A percentile compares a stretch with the other conserved stretches of the same genome.
These are phyloP conservation scores for Fomitopsis pulvina DNA, from an alignment of 768 basidiomycete genomes.

Conservation along the genomic window DNA sequence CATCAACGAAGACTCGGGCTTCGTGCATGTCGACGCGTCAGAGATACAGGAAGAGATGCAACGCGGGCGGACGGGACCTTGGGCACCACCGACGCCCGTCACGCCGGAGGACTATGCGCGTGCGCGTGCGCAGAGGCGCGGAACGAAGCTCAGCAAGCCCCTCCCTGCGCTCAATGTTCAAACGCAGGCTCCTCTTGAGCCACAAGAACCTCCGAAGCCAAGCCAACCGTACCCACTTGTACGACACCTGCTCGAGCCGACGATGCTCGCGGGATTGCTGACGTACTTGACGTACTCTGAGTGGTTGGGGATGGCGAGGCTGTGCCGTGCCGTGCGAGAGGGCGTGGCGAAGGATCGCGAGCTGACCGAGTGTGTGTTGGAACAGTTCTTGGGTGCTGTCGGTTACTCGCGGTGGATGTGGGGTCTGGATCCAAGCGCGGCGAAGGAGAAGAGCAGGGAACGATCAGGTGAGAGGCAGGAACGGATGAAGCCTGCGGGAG, in stretches of 20 bases:
- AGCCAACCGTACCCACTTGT: slow-evolving; percentile 40
- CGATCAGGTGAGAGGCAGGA: neutral
- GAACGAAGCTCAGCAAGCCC: slow-evolving; percentile 33
- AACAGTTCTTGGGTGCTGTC: slow-evolving; percentile 61
- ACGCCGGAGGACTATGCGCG: slow-evolving; percentile 33
- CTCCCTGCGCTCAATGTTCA: slow-evolving; percentile 25
- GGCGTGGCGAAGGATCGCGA: slow-evolving; percentile 41
- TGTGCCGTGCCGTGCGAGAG: slow-evolving; percentile 48
- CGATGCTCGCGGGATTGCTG: slow-evolving; percentile 50
- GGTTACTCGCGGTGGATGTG: slow-evolving; percentile 68
- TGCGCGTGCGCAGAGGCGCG: slow-evolving; percentile 35
- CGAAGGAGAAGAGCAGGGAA: slow-evolving; percentile 22
- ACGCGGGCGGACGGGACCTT: neutral
- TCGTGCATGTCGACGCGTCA: slow-evolving; percentile 12
- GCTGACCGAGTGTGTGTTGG: slow-evolving; percentile 59
- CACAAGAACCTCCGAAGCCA: neutral
- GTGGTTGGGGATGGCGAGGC: slow-evolving; percentile 51
- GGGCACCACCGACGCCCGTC: slow-evolving; percentile 15
- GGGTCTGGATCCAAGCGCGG: slow-evolving; percentile 22
- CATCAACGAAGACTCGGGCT: slow-evolving; percentile 10
- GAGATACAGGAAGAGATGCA: neutral
- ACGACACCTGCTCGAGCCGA: slow-evolving; percentile 46
- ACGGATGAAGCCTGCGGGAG: neutral
- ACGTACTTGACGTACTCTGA: slow-evolving; percentile 63
- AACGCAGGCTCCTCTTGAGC: neutral